A percentile compares a stretch with the other conserved stretches of the same genome.
Conservation (phyloP, 2,329 filamentous ascomycete species). For the Diaporthe ampelina region DNA sequence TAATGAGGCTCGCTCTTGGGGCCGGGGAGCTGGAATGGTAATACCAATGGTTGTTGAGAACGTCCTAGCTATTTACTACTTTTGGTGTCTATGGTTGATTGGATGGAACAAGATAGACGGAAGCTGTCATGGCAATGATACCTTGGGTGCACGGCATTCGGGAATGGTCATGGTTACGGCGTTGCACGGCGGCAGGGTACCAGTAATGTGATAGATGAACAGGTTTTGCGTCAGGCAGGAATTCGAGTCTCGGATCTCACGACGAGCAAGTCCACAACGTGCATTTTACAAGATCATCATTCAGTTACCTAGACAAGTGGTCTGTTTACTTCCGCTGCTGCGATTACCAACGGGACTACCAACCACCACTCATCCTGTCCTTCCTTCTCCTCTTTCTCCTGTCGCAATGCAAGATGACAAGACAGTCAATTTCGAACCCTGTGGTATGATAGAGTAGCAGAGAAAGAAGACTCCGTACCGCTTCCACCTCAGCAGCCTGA, state of each 20-base stretch:
- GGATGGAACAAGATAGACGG: neutral
- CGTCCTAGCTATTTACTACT: constrained; percentile 38
- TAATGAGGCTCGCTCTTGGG: constrained; percentile 52
- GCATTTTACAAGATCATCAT: constrained; percentile 35
- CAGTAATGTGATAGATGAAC: neutral
- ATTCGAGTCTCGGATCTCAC: neutral
- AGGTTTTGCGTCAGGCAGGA: neutral
- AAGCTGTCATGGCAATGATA: neutral
- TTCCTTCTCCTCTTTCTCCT: constrained; percentile 8
- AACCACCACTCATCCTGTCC: constrained; percentile 19
- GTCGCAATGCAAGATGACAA: constrained; percentile 28
- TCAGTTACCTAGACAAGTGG: constrained; percentile 25
- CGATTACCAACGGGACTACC: constrained; percentile 28
- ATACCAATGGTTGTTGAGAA: neutral
- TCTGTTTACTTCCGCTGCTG: constrained; percentile 28
- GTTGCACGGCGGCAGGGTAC: neutral
- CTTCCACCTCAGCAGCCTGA: constrained; percentile 12
- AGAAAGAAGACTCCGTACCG: constrained; percentile 8
- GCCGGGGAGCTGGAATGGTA: constrained; percentile 53
- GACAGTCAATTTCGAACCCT: constrained; percentile 26
- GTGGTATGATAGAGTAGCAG: constrained; percentile 9
- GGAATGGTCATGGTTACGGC: neutral
- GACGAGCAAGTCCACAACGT: neutral
- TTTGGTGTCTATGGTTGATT: neutral
- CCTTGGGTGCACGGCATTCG: neutral